These are phyloP conservation scores for Pseudogymnoascus verrucosus DNA, from an alignment of 2,329 filamentous ascomycete genomes.

Conservation along the genomic window DNA sequence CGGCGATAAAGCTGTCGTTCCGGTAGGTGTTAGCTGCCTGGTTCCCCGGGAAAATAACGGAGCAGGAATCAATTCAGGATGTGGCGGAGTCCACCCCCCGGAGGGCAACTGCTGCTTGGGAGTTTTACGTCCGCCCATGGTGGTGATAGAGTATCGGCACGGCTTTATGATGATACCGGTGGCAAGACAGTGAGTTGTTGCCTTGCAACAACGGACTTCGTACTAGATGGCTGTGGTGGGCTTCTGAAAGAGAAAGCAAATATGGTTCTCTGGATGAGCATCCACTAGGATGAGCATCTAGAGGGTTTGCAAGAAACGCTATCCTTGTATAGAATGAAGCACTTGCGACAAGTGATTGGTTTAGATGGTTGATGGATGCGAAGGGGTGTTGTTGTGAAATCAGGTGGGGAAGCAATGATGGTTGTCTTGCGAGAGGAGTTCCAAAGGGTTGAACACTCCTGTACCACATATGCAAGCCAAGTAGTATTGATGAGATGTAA, in stretches of 20 bases:
- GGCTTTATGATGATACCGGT: neutral
- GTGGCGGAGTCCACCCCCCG: neutral
- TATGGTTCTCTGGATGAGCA: neutral
- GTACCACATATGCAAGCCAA: neutral
- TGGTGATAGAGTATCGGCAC: neutral
- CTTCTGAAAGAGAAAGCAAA: neutral
- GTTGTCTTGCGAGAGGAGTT: neutral
- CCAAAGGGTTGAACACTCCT: neutral
- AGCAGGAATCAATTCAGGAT: neutral
- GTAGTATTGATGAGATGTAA: neutral
- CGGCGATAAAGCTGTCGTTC: neutral
- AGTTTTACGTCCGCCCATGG: neutral
- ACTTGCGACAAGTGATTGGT: neutral
- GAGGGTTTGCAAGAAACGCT: neutral
- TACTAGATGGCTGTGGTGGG: neutral
- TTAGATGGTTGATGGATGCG: neutral
- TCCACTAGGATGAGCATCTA: neutral
- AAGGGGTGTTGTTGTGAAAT: neutral
- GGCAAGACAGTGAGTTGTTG: neutral
- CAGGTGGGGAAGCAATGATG: neutral
- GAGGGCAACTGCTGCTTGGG: neutral
- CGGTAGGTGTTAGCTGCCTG: neutral
- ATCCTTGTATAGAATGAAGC: neutral
- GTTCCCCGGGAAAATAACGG: neutral
- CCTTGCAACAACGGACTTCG: neutral